A percentile compares a stretch with the other conserved stretches of the same genome.
Conservation (phyloP, 192 early-diverging fungal species). For the Coemansia sp. region DNA sequence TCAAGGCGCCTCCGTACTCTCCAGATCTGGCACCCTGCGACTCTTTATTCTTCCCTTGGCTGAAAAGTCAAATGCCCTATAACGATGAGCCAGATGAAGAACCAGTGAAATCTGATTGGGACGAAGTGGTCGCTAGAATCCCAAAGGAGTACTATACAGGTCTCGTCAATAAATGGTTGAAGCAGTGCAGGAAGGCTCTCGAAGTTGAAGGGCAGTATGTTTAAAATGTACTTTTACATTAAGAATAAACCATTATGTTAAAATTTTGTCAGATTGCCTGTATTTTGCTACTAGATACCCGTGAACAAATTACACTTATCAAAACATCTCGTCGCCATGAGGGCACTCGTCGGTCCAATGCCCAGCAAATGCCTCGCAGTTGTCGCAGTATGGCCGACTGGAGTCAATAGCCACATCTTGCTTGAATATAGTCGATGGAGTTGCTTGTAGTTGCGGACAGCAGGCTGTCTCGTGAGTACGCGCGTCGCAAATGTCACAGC, state of each 20-base stretch:
- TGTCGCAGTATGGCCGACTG: slow-evolving; percentile 66
- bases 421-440: slow-evolving; percentile 33
- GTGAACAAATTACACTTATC: background rate
- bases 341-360: slow-evolving; percentile 76
- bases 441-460: slow-evolving; percentile 48
- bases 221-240: too few species aligned
- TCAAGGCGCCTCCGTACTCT: background rate
- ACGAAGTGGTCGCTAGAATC: too few species aligned
- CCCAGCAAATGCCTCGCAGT: slow-evolving; percentile 71
- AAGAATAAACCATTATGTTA: too few species aligned
- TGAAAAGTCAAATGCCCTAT: background rate
- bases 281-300: too few species aligned
- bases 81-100: background rate
- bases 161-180: too few species aligned
- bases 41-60: background rate
- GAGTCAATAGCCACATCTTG: slow-evolving; percentile 29
- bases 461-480: slow-evolving; percentile 63
- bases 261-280: too few species aligned
- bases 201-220: too few species aligned
- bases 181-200: too few species aligned
- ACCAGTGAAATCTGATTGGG: background rate
- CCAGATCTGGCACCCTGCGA: background rate
- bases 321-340: slow-evolving; percentile 71
- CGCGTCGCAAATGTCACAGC: slow-evolving; percentile 73
- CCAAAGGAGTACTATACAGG: too few species aligned